A percentile compares a stretch with the other conserved stretches of the same genome.
Evolutionary conservation across 176 grass and related monocot genomes (phyloP).

Genomic region (Avena atlantica): DNA sequence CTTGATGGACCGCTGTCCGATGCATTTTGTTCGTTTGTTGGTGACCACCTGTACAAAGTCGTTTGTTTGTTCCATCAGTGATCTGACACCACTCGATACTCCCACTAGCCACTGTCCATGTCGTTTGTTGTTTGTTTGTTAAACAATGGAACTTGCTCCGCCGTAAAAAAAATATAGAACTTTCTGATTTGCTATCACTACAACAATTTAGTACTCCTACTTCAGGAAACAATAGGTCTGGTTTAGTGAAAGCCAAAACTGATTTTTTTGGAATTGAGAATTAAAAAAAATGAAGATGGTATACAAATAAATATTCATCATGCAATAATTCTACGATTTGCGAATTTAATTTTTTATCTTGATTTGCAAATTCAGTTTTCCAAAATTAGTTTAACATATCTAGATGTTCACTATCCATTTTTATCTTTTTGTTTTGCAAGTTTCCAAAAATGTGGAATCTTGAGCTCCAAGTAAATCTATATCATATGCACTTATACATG

Average conservation of each 20-base stretch:
- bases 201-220: neutral
- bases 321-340: too few relatives aligned
- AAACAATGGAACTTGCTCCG: neutral
- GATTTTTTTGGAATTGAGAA: neutral
- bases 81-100: conserved; percentile 30
- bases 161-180: neutral
- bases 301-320: neutral
- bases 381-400: too few relatives aligned
- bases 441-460: too few relatives aligned
- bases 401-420: too few relatives aligned
- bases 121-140: conserved; percentile 30
- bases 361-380: too few relatives aligned
- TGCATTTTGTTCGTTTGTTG: conserved; percentile 20
- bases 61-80: conserved; percentile 8
- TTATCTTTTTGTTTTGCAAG: too few relatives aligned
- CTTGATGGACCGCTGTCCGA: neutral
- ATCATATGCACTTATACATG: too few relatives aligned
- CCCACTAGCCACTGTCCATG: neutral
- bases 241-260: neutral
- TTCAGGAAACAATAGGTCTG: neutral
- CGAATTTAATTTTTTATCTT: too few relatives aligned
- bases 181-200: neutral
- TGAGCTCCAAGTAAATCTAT: too few relatives aligned
- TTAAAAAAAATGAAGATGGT: neutral
- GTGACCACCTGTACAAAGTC: neutral